These are phyloP conservation scores for Albophoma yamanashiensis DNA, from an alignment of 2,329 filamentous ascomycete species.

Conservation along the genomic window DNA sequence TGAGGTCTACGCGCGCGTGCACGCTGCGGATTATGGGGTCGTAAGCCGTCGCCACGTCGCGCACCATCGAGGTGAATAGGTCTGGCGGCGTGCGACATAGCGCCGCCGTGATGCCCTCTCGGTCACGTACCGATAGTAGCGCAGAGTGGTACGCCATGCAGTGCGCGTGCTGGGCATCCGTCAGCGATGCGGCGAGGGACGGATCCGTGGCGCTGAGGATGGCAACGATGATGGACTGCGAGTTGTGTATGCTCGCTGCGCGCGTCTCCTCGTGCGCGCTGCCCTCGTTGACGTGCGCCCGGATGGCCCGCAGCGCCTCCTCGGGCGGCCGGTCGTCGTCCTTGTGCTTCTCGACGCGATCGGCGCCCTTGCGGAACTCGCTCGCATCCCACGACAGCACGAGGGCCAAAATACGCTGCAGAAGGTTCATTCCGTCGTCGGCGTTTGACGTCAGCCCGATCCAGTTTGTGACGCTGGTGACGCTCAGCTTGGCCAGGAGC, in stretches of 20 bases:
- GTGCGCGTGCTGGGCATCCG: conserved; percentile 48
- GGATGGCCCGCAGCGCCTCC: conserved; percentile 50
- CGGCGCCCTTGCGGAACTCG: conserved; percentile 55
- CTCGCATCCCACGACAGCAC: conserved; percentile 62
- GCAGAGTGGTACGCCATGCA: conserved; percentile 62
- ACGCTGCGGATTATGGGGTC: conserved; percentile 65
- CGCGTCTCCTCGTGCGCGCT: conserved; percentile 49
- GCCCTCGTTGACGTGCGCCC: conserved; percentile 41
- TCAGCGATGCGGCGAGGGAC: conserved; percentile 33
- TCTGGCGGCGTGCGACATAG: conserved; percentile 62
- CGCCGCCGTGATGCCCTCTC: conserved; percentile 56
- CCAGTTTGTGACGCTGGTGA: conserved; percentile 69
- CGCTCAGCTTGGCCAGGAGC: conserved; percentile 66
- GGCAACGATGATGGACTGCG: conserved; percentile 52
- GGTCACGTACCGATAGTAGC: conserved; percentile 60
- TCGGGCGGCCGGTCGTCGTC: conserved; percentile 40
- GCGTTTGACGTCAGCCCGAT: conserved; percentile 60
- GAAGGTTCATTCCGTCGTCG: conserved; percentile 70
- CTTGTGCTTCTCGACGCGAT: conserved; percentile 53
- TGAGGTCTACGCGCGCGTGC: conserved; percentile 62
- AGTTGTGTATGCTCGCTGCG: conserved; percentile 36
- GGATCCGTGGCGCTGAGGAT: conserved; percentile 50
- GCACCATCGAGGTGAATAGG: conserved; percentile 57
- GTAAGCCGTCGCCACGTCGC: conserved; percentile 55
- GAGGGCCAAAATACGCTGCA: conserved; percentile 67